Conservation (phyloP, 2,329 filamentous ascomycete genomes). For the Ophidiomyces ophidiicola region DNA sequence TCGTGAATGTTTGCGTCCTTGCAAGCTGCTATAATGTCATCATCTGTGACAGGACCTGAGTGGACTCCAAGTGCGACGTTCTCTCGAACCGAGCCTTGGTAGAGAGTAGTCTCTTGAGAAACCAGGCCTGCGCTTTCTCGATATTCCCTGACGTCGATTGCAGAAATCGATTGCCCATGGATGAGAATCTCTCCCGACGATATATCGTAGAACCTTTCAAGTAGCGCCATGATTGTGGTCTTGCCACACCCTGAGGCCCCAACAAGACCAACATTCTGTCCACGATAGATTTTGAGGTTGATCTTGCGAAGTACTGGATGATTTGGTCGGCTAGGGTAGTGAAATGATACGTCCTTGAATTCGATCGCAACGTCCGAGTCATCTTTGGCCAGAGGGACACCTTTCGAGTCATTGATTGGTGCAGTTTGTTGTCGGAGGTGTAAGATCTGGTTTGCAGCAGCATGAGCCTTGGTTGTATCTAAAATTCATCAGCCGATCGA, state of each 20-base stretch:
- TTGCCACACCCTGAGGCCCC: conserved; percentile 49
- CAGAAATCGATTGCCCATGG: conserved; percentile 48
- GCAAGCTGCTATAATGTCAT: conserved; percentile 26
- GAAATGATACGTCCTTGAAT: conserved; percentile 37
- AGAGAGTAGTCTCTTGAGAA: conserved; percentile 61
- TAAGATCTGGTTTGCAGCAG: conserved; percentile 41
- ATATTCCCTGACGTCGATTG: conserved; percentile 50
- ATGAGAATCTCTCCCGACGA: conserved; percentile 52
- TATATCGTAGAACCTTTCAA: conserved; percentile 58
- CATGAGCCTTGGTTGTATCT: conserved; percentile 41
- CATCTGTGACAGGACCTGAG: conserved; percentile 19
- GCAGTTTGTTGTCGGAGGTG: conserved; percentile 37
- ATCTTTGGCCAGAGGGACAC: conserved; percentile 23
- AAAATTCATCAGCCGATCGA: conserved; percentile 12
- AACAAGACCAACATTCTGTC: conserved; percentile 44
- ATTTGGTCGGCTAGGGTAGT: conserved; percentile 21
- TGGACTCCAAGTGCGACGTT: conserved; percentile 51
- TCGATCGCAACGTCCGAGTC: conserved; percentile 29
- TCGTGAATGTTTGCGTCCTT: conserved; percentile 28
- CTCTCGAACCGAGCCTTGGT: conserved; percentile 56
- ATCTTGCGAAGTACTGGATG: conserved; percentile 23
- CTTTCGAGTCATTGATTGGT: conserved; percentile 25
- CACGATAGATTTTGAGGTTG: conserved; percentile 31
- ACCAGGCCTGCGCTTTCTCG: conserved; percentile 56
- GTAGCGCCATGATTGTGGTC: conserved; percentile 53